Evolutionary conservation across 257 asterid genomes (phyloP).

Genomic region (Solanum stenotomum): DNA sequence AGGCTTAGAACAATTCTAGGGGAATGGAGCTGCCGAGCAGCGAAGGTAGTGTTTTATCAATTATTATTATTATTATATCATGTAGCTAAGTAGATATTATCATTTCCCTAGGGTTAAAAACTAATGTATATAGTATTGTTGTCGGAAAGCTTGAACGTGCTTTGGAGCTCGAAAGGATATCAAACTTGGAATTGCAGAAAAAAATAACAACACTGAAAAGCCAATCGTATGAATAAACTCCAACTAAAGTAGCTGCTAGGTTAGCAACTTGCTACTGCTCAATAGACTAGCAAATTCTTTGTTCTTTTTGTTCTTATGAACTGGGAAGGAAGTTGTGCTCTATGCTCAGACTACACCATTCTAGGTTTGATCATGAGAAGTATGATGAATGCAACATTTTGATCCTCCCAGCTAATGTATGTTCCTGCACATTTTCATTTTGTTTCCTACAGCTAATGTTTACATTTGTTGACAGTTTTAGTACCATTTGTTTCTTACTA

Average conservation of each 20-base stretch:
- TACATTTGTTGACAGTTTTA: neutral
- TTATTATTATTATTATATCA: neutral
- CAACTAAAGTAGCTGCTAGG: neutral
- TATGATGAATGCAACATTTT: neutral
- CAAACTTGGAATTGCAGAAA: slow-evolving; percentile 81
- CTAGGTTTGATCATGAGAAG: neutral
- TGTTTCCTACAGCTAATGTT: neutral
- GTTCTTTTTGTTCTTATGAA: neutral
- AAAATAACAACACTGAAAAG: slow-evolving; percentile 38
- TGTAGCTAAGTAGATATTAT: neutral
- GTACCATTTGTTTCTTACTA: neutral
- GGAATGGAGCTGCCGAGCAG: slow-evolving; percentile 96
- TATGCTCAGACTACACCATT: neutral
- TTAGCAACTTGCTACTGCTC: neutral
- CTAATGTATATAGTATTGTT: slow-evolving; percentile 7
- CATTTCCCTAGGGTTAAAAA: neutral
- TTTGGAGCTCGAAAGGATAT: slow-evolving; percentile 61
- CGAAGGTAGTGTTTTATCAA: slow-evolving; percentile 48
- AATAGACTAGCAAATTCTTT: neutral
- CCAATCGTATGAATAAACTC: slow-evolving; percentile 10
- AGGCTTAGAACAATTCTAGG: slow-evolving; percentile 93
- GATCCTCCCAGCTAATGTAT: neutral
- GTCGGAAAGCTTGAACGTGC: slow-evolving; percentile 80
- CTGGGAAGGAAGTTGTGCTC: neutral
- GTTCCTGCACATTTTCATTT: neutral